phyloP scores from a whole-genome alignment of 1,284 basidiomycete genomes.

The Rhodotorula sp. region DNA sequence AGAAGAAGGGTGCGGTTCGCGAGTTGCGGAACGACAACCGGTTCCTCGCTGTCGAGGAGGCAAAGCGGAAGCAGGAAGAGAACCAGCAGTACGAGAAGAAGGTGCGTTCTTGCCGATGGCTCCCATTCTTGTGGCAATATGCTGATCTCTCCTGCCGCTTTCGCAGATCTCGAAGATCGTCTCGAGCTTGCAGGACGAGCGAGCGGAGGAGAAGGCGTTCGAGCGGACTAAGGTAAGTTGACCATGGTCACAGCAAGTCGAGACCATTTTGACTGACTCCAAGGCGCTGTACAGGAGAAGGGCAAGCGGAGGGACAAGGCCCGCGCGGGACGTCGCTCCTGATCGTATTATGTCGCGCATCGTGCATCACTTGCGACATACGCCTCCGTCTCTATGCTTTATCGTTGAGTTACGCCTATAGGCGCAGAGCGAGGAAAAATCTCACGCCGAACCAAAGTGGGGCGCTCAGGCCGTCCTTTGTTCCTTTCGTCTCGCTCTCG shows the following conservation, averaged over 20 bases:
- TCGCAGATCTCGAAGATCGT: constrained; percentile 62
- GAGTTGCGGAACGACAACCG: constrained; percentile 92
- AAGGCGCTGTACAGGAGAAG: constrained; percentile 17
- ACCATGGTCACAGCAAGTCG: not conserved
- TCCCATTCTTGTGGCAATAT: too few relatives aligned
- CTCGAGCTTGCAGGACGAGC: constrained; percentile 78
- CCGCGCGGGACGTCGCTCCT: constrained; percentile 59
- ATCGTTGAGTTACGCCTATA: not conserved
- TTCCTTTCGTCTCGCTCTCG: not conserved
- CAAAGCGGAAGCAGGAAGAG: constrained; percentile 78
- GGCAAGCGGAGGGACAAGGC: constrained; percentile 74
- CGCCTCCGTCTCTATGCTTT: not conserved
- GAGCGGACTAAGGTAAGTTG: constrained; percentile 58
- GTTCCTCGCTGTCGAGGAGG: constrained; percentile 85
- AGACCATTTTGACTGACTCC: not conserved
- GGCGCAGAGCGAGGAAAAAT: not conserved
- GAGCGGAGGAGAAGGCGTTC: constrained; percentile 92
- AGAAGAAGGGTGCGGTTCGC: constrained; percentile 92
- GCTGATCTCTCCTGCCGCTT: not conserved
- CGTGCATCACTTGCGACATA: not conserved
- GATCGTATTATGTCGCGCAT: not conserved
- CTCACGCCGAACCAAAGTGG: not conserved
- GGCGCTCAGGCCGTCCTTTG: not conserved
- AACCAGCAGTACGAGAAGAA: constrained; percentile 62
- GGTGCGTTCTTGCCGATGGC: constrained; percentile 35